Percentiles rank a stretch among this genome's conserved stretches.
Conservation (phyloP, 768 basidiomycete species). For the Rhodosporidiobolus odoratus region DNA sequence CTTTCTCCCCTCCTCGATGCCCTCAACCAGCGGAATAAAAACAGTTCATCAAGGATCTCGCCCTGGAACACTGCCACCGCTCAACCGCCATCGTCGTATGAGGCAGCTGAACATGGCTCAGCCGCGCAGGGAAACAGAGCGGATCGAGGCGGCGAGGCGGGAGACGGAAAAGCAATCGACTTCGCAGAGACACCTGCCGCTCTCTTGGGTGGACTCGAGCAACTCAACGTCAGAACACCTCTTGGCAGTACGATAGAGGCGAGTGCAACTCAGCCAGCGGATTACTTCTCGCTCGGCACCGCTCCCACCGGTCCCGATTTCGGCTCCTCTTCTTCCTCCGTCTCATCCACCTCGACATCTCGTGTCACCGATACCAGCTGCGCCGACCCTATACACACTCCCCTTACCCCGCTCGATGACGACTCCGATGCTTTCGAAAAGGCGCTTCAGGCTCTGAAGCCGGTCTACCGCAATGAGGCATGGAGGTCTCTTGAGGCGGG, state of each 20-base stretch:
- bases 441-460: not conserved
- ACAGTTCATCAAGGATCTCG: not conserved
- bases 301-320: not conserved
- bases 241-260: too few relatives aligned
- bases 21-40: not conserved
- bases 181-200: not conserved
- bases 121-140: not conserved
- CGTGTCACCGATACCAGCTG: too few relatives aligned
- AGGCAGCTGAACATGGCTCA: not conserved
- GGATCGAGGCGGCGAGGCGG: too few relatives aligned
- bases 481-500: constrained; percentile 14
- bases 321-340: constrained; percentile 10
- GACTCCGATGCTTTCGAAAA: not conserved
- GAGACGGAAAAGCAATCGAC: too few relatives aligned
- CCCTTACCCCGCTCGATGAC: not conserved
- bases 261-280: too few relatives aligned
- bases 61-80: not conserved
- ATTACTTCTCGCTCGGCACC: not conserved
- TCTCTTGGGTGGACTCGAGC: constrained; percentile 10
- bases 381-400: not conserved
- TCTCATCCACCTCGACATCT: not conserved
- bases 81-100: not conserved
- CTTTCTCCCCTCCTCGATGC: constrained; percentile 21
- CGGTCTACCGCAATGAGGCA: constrained; percentile 26
- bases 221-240: constrained; percentile 4